phyloP scores from a whole-genome alignment of 257 asterid genomes.

The Solanum chilense region DNA sequence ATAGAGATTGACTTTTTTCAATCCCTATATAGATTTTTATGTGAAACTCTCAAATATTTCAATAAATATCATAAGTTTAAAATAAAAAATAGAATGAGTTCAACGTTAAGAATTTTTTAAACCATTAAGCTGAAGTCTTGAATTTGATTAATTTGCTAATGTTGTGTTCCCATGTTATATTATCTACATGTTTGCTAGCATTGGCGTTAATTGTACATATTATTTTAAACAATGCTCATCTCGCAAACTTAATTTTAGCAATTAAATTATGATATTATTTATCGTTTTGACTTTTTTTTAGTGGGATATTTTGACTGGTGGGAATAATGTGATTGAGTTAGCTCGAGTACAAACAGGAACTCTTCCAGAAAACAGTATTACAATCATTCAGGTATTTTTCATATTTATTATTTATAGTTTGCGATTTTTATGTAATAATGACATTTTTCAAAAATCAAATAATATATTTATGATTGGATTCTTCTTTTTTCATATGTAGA shows the following conservation, averaged over 20 bases:
- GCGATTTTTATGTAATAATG: background rate
- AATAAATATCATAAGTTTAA: background rate
- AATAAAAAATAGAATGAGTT: background rate
- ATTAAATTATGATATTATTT: background rate
- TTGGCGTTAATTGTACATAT: background rate
- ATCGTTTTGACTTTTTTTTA: background rate
- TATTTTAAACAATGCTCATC: background rate
- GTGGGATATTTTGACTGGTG: slow-evolving; percentile 61
- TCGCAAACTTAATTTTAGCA: background rate
- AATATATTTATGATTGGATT: background rate
- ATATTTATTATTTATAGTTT: background rate
- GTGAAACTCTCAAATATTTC: background rate
- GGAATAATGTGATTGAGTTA: slow-evolving; percentile 24
- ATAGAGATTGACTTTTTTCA: background rate
- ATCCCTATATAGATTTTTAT: background rate
- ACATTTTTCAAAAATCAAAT: background rate
- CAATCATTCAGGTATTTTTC: slow-evolving; percentile 48
- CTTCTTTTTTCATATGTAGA: background rate
- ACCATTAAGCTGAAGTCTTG: background rate
- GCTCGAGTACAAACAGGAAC: slow-evolving; percentile 49
- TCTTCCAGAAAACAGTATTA: slow-evolving; percentile 38
- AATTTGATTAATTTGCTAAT: background rate
- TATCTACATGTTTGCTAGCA: background rate
- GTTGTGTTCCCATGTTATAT: background rate
- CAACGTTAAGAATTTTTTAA: background rate